Conservation (phyloP, 441 rosid genomes). For the Brassica balearica region DNA sequence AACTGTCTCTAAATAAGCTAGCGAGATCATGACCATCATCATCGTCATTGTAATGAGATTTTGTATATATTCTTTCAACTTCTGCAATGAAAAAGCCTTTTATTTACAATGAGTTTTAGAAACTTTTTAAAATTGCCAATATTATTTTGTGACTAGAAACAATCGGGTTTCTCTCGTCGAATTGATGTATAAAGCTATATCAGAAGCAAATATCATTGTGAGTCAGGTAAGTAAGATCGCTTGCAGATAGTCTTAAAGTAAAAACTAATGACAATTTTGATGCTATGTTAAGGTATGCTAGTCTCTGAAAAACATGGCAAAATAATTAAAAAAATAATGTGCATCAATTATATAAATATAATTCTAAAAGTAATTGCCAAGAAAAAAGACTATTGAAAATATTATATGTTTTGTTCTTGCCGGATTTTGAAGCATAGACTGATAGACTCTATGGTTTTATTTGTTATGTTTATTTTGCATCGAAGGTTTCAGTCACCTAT, state of each 20-base stretch:
- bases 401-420: neutral
- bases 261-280: neutral
- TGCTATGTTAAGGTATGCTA: neutral
- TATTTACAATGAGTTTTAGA: neutral
- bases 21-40: constrained; percentile 11
- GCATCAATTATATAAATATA: neutral
- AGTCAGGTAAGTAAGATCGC: neutral
- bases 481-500: neutral
- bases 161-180: neutral
- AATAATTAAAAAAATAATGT: neutral
- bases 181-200: neutral
- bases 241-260: neutral
- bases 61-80: neutral
- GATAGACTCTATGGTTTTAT: neutral
- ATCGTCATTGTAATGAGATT: constrained; percentile 23
- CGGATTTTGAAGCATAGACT: neutral
- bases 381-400: neutral
- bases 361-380: neutral
- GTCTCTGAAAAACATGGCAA: neutral
- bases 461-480: neutral
- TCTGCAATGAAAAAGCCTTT: neutral
- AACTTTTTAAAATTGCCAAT: neutral
- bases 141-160: neutral
- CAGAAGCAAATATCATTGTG: neutral
- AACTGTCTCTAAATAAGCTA: constrained; percentile 17